Conservation (phyloP, 768 basidiomycete genomes). For the Mycena sanguinolenta region DNA sequence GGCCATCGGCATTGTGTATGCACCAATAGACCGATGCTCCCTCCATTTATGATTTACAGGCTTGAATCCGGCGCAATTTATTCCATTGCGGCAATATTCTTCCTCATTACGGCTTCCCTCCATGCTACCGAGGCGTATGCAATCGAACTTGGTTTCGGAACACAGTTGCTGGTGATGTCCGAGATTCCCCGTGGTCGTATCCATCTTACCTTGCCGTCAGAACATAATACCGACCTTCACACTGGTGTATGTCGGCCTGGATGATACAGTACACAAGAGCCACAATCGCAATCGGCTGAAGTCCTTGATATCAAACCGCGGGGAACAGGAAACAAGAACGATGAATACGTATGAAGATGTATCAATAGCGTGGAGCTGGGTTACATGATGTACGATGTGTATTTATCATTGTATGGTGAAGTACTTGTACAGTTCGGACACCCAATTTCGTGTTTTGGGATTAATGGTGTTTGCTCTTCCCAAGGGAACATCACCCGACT, state of each 20-base stretch:
- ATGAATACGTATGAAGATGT: too few species aligned
- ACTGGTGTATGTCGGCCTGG: background rate
- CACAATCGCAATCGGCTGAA: too few species aligned
- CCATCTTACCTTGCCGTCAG: background rate
- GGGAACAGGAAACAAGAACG: too few species aligned
- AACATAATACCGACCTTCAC: conserved; percentile 6
- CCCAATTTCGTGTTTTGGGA: too few species aligned
- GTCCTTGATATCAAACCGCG: too few species aligned
- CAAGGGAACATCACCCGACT: too few species aligned
- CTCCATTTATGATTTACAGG: background rate
- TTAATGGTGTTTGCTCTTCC: too few species aligned
- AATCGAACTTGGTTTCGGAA: background rate
- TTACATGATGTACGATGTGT: too few species aligned
- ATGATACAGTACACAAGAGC: too few species aligned
- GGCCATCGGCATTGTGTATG: conserved; percentile 6
- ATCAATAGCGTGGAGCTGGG: too few species aligned
- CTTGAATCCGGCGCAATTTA: conserved; percentile 5
- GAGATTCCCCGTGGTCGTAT: background rate
- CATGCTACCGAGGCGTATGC: background rate
- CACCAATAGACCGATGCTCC: background rate
- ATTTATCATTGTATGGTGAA: too few species aligned
- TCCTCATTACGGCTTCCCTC: background rate
- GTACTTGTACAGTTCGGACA: too few species aligned
- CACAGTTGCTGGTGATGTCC: background rate
- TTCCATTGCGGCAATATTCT: background rate